Conservation (phyloP, 148 eudicot species). For the Cornus suecica region DNA sequence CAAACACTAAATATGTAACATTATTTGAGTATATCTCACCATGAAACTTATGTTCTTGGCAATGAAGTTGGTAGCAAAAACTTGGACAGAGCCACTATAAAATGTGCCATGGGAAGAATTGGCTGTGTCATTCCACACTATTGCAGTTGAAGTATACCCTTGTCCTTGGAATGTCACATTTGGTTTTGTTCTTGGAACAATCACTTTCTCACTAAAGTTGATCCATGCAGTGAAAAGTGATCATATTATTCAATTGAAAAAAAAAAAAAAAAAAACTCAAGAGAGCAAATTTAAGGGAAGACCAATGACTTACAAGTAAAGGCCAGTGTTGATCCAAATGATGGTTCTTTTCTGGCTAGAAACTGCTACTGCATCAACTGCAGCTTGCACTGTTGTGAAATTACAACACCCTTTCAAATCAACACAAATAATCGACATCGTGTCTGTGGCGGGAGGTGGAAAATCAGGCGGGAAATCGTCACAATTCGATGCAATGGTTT, state of each 20-base stretch:
- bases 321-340: conserved; percentile 77
- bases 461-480: conserved; percentile 71
- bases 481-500: conserved; percentile 29
- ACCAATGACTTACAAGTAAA: conserved; percentile 60
- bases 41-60: conserved; percentile 96
- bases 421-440: conserved; percentile 62
- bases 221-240: neutral
- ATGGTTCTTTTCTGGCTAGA: conserved; percentile 54
- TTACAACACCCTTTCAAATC: conserved; percentile 92
- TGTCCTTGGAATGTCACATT: conserved; percentile 96
- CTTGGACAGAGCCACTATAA: conserved; percentile 80
- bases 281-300: neutral
- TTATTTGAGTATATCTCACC: conserved; percentile 34
- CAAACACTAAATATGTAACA: neutral
- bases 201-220: conserved; percentile 65
- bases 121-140: conserved; percentile 91
- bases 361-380: conserved; percentile 60
- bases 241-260: neutral
- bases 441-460: conserved; percentile 65
- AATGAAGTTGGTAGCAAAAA: conserved; percentile 69
- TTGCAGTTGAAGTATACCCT: conserved; percentile 74
- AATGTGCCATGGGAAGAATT: conserved; percentile 84
- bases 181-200: conserved; percentile 61
- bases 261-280: neutral
- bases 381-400: conserved; percentile 78